These are phyloP conservation scores for Fusarium sp. DNA, from an alignment of 2,329 filamentous ascomycete species.

Conservation along the genomic window DNA sequence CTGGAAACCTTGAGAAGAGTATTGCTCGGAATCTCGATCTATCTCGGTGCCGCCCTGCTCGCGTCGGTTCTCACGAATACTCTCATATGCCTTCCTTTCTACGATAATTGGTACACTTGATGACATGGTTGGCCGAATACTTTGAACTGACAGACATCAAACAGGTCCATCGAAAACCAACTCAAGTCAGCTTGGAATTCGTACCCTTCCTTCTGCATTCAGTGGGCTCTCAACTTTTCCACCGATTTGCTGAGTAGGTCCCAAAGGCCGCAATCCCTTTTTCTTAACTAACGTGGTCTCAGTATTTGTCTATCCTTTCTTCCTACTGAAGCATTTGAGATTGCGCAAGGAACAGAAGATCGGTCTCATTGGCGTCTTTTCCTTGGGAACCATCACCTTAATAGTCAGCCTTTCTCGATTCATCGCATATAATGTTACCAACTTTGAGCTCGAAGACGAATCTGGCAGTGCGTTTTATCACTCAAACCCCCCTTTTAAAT, in stretches of 20 bases:
- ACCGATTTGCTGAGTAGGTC: slow-evolving; percentile 1
- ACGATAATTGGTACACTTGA: neutral
- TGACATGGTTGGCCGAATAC: accelerated
- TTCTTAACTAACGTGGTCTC: neutral
- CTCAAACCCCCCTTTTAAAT: too few species aligned
- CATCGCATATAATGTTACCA: slow-evolving; percentile 8
- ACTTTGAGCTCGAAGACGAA: slow-evolving; percentile 14
- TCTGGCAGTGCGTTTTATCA: neutral
- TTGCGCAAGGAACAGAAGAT: slow-evolving; percentile 9
- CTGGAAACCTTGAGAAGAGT: neutral
- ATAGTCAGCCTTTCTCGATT: slow-evolving; percentile 5
- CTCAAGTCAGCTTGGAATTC: slow-evolving; percentile 11
- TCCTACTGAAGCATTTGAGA: slow-evolving; percentile 1
- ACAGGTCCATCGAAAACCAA: slow-evolving; percentile 13
- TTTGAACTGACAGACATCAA: neutral
- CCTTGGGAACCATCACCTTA: neutral
- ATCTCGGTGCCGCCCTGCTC: neutral
- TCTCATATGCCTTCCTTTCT: neutral
- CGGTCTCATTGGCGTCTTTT: slow-evolving; percentile 7
- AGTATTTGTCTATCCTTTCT: slow-evolving; percentile 9
- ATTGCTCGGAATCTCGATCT: neutral
- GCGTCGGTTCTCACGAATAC: slow-evolving; percentile 10
- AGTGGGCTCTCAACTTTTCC: slow-evolving; percentile 13
- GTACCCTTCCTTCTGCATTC: neutral
- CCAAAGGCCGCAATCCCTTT: accelerated